phyloP scores from a whole-genome alignment of 345 rosid species.

The Bretschneidera sinensis region DNA sequence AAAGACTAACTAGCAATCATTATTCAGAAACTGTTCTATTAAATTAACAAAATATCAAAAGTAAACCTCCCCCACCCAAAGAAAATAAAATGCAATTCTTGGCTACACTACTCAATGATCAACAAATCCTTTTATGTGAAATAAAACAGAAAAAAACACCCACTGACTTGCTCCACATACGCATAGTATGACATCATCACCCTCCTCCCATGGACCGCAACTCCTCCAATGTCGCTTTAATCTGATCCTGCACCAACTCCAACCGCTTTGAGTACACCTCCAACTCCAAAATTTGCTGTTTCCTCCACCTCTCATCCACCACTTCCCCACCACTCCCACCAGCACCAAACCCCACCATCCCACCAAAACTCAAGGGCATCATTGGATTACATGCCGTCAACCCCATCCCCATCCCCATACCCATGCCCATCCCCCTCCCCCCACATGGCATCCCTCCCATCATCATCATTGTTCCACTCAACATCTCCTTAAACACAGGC shows the following conservation, averaged over 20 bases:
- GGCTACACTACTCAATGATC: constrained; percentile 25
- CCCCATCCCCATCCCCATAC: too few species aligned
- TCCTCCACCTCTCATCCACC: constrained; percentile 89
- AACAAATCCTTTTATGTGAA: constrained; percentile 8
- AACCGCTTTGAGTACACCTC: constrained; percentile 86
- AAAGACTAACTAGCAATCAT: constrained; percentile 31
- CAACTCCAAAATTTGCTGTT: constrained; percentile 88
- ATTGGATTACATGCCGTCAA: constrained; percentile 3
- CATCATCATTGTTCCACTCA: constrained; percentile 32
- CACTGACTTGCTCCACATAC: constrained; percentile 5
- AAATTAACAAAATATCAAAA: constrained; percentile 13
- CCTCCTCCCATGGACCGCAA: constrained; percentile 52
- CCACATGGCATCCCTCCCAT: constrained; percentile 30
- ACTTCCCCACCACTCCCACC: constrained; percentile 36
- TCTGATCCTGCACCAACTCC: constrained; percentile 91
- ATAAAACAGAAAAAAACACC: constrained; percentile 9
- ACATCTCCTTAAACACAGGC: constrained; percentile 51
- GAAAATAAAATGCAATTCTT: constrained; percentile 17
- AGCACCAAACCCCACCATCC: constrained; percentile 20
- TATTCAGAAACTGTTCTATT: constrained; percentile 38
- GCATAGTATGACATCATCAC: constrained; percentile 15
- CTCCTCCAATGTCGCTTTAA: constrained; percentile 72
- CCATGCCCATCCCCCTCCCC: constrained; percentile 30
- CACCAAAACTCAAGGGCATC: constrained; percentile 29
- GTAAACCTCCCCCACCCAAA: constrained; percentile 3